Evolutionary conservation across 768 basidiomycete species (phyloP).

Genomic region (Leccinum boreale): DNA sequence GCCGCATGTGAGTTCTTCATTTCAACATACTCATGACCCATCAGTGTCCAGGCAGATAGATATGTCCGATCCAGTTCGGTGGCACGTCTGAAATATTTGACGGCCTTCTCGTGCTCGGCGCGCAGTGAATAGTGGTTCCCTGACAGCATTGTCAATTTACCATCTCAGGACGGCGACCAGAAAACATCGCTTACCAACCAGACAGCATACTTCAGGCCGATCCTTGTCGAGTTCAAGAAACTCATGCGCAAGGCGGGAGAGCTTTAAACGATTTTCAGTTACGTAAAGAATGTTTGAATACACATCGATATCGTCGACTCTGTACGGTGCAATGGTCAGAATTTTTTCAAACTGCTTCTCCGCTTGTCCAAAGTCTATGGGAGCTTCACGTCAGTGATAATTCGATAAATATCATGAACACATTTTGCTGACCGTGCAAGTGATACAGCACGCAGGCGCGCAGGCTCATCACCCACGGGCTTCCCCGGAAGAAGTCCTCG

Average conservation of each 20-base stretch:
- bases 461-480: slow-evolving; percentile 82
- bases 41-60: slow-evolving; percentile 95
- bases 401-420: background rate
- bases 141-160: slow-evolving; percentile 30
- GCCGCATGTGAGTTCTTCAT: slow-evolving; percentile 99
- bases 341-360: slow-evolving; percentile 84
- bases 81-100: slow-evolving; percentile 91
- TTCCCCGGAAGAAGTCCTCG: slow-evolving; percentile 72
- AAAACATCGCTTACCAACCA: slow-evolving; percentile 66
- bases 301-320: slow-evolving; percentile 93
- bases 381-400: slow-evolving; percentile 3
- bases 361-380: slow-evolving; percentile 81
- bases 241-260: slow-evolving; percentile 89
- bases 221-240: slow-evolving; percentile 88
- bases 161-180: background rate
- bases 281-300: slow-evolving; percentile 98
- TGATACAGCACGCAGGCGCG: slow-evolving; percentile 88
- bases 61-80: slow-evolving; percentile 95
- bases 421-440: slow-evolving; percentile 64
- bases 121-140: slow-evolving; percentile 98
- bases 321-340: slow-evolving; percentile 74
- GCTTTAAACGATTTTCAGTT: slow-evolving; percentile 80
- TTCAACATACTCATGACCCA: slow-evolving; percentile 99
- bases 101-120: slow-evolving; percentile 92
- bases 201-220: slow-evolving; percentile 92